Evolutionary conservation across 352 stramenopile species (phyloP), one percentile per base, ranked within the genome.

Genomic region (Halophytophthora batemanensis): DNA sequence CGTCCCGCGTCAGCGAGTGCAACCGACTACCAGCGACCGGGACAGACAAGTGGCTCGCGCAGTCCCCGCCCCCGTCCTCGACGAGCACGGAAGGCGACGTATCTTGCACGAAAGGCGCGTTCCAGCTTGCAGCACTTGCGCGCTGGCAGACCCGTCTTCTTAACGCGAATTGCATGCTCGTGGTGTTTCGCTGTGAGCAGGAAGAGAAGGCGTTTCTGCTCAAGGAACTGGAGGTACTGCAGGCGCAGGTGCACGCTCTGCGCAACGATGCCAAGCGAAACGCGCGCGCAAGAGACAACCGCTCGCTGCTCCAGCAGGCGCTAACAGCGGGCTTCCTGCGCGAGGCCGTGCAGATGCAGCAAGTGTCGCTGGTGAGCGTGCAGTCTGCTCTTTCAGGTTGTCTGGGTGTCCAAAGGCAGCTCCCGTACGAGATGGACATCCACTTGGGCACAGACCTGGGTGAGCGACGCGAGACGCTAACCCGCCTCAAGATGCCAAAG

Each of bases 381-480:
- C 61, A 70, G 36, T 66, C 61, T 40, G 61, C 61, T n/a, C 43
- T 70, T 4, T 64, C 61, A 2, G 35, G 61, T 25, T 70, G 60
- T 23, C 48, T 70, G 52, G 71, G 53, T 61, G 46, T 59, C 13
- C 68, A 72, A 19, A 50, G 63, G 10, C 54, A 67, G 45, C 48
- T 66, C 42, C 69, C 69, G 12, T 66, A 69, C 18, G 61, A 78
- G 34, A 75, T 69, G 56, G 61, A 47, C 56, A 74, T 86, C 64
- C 62, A 67, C 50, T 55, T 86, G 10, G 59, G 65, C 3, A 58
- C 59, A 0, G 59, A 80, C 36, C 25, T 45, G 21, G 19, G 52
- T 4, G 43, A 76, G 49, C 64, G 75, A 17, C 61, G 56, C 35
- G 58, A 52, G 14, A 67, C 66, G 21, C 28, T 86, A 12, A 41